Evolutionary conservation across 2,329 filamentous ascomycete species (phyloP).

Genomic region (Tetracladium maxilliforme): DNA sequence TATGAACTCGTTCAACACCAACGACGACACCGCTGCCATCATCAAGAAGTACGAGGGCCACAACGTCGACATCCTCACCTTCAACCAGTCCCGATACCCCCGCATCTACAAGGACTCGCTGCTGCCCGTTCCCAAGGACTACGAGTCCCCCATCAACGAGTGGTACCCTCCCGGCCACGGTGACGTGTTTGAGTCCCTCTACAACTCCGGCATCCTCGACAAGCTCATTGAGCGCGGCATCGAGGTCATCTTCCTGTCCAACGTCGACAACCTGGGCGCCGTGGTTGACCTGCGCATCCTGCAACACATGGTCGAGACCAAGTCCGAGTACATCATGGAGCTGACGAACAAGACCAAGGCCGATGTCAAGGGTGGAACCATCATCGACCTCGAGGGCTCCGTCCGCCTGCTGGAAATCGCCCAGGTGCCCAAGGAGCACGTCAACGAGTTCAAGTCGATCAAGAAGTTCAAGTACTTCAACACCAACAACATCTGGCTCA

Average conservation of each 20-base stretch:
- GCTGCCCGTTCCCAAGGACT: constrained; percentile 83
- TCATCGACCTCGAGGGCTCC: constrained; percentile 97
- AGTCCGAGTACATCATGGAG: constrained; percentile 99
- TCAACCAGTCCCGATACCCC: constrained; percentile 98
- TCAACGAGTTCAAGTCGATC: constrained; percentile 99
- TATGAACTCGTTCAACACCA: constrained; percentile 99
- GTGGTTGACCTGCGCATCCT: constrained; percentile 96
- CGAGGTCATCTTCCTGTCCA: constrained; percentile 97
- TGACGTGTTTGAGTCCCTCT: constrained; percentile 98
- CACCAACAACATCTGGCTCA: constrained; percentile 99
- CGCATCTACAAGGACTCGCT: constrained; percentile 97
- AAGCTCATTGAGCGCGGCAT: constrained; percentile 90
- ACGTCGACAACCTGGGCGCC: constrained; percentile 95
- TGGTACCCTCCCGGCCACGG: constrained; percentile 99
- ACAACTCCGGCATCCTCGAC: constrained; percentile 97
- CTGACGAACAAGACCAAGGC: constrained; percentile 99
- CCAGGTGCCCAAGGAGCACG: constrained; percentile 98
- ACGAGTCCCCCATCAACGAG: constrained; percentile 76
- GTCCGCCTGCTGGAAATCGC: constrained; percentile 96
- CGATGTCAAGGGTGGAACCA: constrained; percentile 99
- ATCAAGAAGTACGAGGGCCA: constrained; percentile 99
- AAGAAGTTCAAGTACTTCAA: constrained; percentile 99
- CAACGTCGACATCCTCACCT: constrained; percentile 98
- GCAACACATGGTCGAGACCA: constrained; percentile 97
- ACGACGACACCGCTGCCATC: constrained; percentile 93